Percentiles rank a stretch among this genome's conserved stretches.
Evolutionary conservation across 495 filamentous ascomycete genomes (phyloP).

Genomic region (Xylaria intraflava): DNA sequence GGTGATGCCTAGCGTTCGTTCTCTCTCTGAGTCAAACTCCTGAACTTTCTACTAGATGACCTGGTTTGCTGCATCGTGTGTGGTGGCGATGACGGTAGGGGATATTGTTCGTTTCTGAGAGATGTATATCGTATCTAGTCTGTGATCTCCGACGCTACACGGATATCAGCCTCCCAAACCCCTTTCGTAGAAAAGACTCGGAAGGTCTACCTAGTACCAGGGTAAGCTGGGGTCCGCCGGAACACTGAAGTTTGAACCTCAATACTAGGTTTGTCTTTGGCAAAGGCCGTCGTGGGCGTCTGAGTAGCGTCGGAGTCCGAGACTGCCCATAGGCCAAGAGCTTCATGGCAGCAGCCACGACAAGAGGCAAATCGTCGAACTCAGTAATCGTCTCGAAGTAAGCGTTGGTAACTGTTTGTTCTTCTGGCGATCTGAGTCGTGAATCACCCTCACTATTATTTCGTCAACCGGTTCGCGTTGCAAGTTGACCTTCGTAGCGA

Average conservation of each 20-base stretch:
- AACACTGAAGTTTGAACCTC: too few relatives aligned
- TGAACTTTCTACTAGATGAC: constrained; percentile 29
- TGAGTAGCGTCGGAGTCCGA: neutral
- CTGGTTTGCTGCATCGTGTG: constrained; percentile 43
- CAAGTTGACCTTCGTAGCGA: constrained; percentile 48
- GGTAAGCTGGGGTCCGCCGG: too few relatives aligned
- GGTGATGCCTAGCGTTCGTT: constrained; percentile 45
- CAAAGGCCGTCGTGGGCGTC: neutral
- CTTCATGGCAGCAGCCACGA: neutral
- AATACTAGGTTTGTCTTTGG: too few relatives aligned
- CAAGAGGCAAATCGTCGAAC: neutral
- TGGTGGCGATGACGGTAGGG: constrained; percentile 40
- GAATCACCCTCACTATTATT: neutral
- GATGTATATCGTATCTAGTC: constrained; percentile 39
- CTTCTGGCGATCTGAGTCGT: neutral
- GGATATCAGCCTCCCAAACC: neutral
- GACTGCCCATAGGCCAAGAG: neutral
- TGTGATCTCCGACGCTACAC: neutral
- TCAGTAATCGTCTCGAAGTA: neutral
- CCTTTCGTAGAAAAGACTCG: neutral
- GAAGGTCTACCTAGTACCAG: too few relatives aligned
- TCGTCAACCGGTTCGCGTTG: neutral
- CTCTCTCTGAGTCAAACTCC: constrained; percentile 33
- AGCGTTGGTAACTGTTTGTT: neutral
- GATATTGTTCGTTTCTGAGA: constrained; percentile 39